Evolutionary conservation across 2,329 filamentous ascomycete genomes (phyloP), one percentile per base, ranked within the genome.

Genomic region (Davidsoniella eucalypti): DNA sequence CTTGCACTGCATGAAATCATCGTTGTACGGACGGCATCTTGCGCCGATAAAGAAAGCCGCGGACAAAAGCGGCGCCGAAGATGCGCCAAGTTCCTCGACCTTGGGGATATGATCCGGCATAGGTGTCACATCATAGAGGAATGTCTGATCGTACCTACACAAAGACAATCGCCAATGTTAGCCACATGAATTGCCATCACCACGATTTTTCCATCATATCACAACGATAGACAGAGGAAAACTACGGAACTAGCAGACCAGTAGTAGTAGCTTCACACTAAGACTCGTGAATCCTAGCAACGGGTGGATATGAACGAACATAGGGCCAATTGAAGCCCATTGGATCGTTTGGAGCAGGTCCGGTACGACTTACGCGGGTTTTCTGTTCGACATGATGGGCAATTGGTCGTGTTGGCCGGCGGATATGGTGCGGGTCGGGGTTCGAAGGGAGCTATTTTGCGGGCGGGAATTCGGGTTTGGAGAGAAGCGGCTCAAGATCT

Each of bases 1-100:
- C 82, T 98, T 98, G 83, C 92, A 98, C 72, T 94, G 85, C 90
- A 98, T 98, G 71, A 84, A 98, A 70, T 98, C 92, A 73, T 98
- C 92, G 69, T 96, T 96, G 75, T 88, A 98, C 52, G 84, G 73
- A 65, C 78, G 83, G 80, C 92, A 98, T 63, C 90, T 82, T 58
- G 87, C 88, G 56, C 92, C 92, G 64, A 98, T 98, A 67, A 96
- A 98, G 76, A 85, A 98, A 48, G 87, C 80, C 29, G 92, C 92
- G 57, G 86, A 94, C 54, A 94, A 73, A 42, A 98, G 76, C 50
- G 92, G 92, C 38, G 88, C 92, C 52, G 90, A 96, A 61, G 82
- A 94, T 62, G 87, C 78, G 61, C 92, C 92, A 58, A 98, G 78
- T 70, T 98, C 92, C 67, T 85, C 77, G 66, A 98, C 92, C 64